Evolutionary conservation across 2,329 filamentous ascomycete species (phyloP), one percentile per base, ranked within the genome.

Genomic region (Colletotrichum destructivum): DNA sequence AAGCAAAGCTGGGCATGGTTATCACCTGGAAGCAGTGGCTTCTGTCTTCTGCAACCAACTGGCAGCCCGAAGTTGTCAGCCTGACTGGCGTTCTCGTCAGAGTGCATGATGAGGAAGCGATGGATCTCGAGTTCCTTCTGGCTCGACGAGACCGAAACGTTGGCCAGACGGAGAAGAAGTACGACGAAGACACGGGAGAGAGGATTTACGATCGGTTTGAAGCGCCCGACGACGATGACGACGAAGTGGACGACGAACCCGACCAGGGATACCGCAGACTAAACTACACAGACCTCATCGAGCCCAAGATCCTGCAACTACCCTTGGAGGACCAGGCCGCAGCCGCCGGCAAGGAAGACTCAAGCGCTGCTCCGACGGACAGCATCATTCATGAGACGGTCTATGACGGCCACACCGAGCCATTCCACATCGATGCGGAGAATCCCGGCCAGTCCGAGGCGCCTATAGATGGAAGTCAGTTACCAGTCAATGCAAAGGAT

Each of bases 201-300:
- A 88, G 94, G 12, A 81, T 94, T 12, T 97, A 96, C 76, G 90
- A 88, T 73, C 93, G 91, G 69, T 96, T 97, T 74, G 94, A 97
- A 76, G 90, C 91, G 75, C 92, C 92, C 0, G 88, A 89, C 13
- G 83, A 89, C 9, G 87, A 90, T 8, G 89, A 90, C 13, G 90
- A 91, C 0, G 88, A 88, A 0, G 85, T 85, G 0, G 85, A 85
- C 2, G 88, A 88, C 0, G 83, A 82, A 2, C 82, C 81, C 3
- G 88, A 92, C 67, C 87, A 91, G 72, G 92, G 92, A 1, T 84
- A 88, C 60, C 87, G 91, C n/a, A 85, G 85, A 8, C 70, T 95
- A 40, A 76, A 80, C 0, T 92, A 93, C 81, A 78, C 79, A 2
- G 91, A 94, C 26, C 84, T 96, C 78, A 87, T 90, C 47, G 91